A percentile compares a stretch with the other conserved stretches of the same genome.
These are phyloP conservation scores for Ustilago lituana DNA, from an alignment of 1,284 basidiomycete species.

Conservation along the genomic window DNA sequence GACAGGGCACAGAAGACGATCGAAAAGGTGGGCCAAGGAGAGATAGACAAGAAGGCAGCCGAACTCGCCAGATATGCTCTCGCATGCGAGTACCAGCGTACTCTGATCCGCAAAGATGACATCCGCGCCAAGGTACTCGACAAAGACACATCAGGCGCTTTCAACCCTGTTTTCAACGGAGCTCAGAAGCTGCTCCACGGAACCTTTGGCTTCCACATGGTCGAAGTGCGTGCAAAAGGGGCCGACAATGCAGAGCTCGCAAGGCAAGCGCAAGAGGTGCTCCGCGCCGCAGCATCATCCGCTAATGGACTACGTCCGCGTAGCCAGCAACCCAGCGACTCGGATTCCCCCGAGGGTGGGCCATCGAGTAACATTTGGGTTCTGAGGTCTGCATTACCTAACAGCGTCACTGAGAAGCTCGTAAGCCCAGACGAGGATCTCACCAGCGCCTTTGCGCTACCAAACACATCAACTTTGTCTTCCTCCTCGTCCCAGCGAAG, in stretches of 20 bases:
- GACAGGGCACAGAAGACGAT: constrained; percentile 23
- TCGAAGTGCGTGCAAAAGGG: constrained; percentile 52
- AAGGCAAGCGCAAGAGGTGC: constrained; percentile 27
- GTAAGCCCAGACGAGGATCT: constrained; percentile 16
- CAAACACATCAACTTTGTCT: background rate
- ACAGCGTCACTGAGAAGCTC: constrained; percentile 10
- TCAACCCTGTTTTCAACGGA: constrained; percentile 52
- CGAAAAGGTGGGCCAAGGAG: constrained; percentile 31
- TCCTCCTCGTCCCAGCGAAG: constrained; percentile 15
- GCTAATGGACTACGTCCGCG: constrained; percentile 34
- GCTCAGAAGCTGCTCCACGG: constrained; percentile 49
- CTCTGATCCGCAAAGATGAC: constrained; percentile 39
- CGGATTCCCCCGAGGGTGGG: constrained; percentile 13
- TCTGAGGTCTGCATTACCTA: constrained; percentile 22
- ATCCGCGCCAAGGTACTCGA: constrained; percentile 41
- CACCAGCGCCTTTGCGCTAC: constrained; percentile 12
- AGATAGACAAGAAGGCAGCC: constrained; percentile 42
- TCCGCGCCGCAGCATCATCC: constrained; percentile 24
- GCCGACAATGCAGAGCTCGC: constrained; percentile 50
- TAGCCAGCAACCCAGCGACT: constrained; percentile 4
- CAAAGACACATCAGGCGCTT: constrained; percentile 26
- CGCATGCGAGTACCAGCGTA: constrained; percentile 48
- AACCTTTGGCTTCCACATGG: constrained; percentile 51
- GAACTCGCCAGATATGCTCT: constrained; percentile 55
- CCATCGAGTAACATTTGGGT: constrained; percentile 26